Conservation (phyloP, 106 monocot genomes). For the Allium fistulosum region DNA sequence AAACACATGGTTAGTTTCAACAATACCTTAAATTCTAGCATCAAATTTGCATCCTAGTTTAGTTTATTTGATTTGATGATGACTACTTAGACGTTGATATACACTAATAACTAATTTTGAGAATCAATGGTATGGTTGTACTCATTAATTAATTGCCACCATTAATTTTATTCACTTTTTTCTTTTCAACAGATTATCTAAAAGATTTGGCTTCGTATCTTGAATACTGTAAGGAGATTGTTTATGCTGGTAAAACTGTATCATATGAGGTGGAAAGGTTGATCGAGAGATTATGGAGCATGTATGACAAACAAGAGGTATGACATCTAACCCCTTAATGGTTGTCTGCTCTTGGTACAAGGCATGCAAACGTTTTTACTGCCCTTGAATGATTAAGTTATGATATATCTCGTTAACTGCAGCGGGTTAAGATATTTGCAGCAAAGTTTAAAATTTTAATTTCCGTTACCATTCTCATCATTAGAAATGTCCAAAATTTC, state of each 20-base stretch:
- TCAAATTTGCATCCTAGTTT: no score
- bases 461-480: no score
- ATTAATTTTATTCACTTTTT: neutral
- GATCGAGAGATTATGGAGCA: conserved; percentile 52
- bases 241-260: conserved; percentile 46
- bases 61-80: neutral
- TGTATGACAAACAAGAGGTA: conserved; percentile 71
- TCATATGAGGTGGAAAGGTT: conserved; percentile 43
- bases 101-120: neutral
- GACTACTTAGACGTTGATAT: neutral
- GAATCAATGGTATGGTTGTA: neutral
- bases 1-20: neutral
- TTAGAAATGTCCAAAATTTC: no score
- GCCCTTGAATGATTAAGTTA: no score
- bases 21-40: neutral
- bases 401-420: no score
- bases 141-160: neutral
- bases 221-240: conserved; percentile 60
- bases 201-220: conserved; percentile 66
- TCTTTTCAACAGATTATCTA: conserved; percentile 42
- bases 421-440: no score
- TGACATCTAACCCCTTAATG: neutral
- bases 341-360: no score
- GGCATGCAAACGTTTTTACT: no score
- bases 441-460: no score